A percentile compares a stretch with the other conserved stretches of the same genome.
phyloP scores from a whole-genome alignment of 2,329 filamentous ascomycete genomes.

The Fusarium coffeatum region DNA sequence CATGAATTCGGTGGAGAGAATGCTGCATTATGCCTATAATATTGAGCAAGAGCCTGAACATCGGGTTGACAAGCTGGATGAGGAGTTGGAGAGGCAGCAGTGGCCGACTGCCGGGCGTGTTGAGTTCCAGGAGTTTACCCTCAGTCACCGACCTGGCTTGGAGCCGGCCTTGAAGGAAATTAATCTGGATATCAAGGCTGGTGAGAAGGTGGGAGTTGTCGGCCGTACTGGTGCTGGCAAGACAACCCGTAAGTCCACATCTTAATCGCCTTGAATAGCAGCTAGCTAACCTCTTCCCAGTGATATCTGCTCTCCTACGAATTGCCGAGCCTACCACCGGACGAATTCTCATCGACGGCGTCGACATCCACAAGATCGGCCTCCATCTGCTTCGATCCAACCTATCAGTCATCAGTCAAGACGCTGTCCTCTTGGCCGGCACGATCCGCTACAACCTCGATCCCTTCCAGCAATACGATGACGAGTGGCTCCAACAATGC shows the following conservation, averaged over 20 bases:
- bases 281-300: neutral
- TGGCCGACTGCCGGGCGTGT: conserved; percentile 17
- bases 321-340: conserved; percentile 25
- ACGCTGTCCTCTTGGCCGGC: conserved; percentile 21
- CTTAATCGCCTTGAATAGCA: fast-evolving
- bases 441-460: conserved; percentile 31
- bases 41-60: conserved; percentile 23
- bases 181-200: conserved; percentile 5
- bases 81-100: neutral
- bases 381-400: conserved; percentile 23
- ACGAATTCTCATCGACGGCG: conserved; percentile 22
- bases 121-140: conserved; percentile 21
- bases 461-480: conserved; percentile 28
- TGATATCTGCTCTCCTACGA: conserved; percentile 19
- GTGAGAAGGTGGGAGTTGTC: conserved; percentile 24
- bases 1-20: conserved; percentile 94
- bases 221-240: conserved; percentile 30
- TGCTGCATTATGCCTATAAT: conserved; percentile 86
- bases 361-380: conserved; percentile 24
- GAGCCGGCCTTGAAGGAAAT: conserved; percentile 20
- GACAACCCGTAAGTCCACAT: conserved; percentile 2
- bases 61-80: neutral
- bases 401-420: conserved; percentile 31
- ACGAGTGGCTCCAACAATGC: conserved; percentile 21
- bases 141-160: conserved; percentile 20